A percentile compares a stretch with the other conserved stretches of the same genome.
Conservation (phyloP, 2,329 filamentous ascomycete genomes). For the Ustulina deusta region DNA sequence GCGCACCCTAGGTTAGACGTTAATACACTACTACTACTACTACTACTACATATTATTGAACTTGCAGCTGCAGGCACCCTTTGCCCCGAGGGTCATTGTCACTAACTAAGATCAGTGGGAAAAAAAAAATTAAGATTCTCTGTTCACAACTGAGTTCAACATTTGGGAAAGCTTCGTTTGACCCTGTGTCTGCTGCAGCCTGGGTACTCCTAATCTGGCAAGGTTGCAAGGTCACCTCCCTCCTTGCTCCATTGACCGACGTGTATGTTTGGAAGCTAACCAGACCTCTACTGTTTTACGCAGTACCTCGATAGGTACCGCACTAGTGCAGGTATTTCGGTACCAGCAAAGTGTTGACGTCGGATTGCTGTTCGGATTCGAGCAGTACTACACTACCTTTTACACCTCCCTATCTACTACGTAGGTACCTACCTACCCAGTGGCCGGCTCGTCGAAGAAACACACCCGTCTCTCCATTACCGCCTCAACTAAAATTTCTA, state of each 20-base stretch:
- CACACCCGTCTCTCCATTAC: not conserved
- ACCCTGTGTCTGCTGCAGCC: constrained; percentile 22
- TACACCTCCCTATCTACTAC: constrained; percentile 10
- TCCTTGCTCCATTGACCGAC: not conserved
- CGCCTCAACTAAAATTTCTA: constrained; percentile 13
- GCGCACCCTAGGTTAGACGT: not conserved
- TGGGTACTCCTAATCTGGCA: constrained; percentile 8
- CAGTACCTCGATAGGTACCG: not conserved
- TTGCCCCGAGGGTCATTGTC: constrained; percentile 17
- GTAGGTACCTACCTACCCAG: too few relatives aligned
- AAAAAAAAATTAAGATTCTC: constrained; percentile 33
- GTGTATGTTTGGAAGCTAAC: not conserved
- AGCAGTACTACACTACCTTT: not conserved
- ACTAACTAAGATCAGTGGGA: constrained; percentile 25
- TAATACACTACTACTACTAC: too few relatives aligned
- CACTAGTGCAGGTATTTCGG: not conserved
- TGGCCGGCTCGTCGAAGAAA: constrained; percentile 9
- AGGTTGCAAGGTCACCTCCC: constrained; percentile 14
- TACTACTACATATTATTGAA: too few relatives aligned
- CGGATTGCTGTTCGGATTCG: not conserved
- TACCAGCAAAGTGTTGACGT: not conserved
- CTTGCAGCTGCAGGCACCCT: constrained; percentile 17
- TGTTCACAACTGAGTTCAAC: constrained; percentile 48
- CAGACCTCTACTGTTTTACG: too few relatives aligned
- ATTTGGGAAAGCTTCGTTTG: constrained; percentile 50